These are phyloP conservation scores for Aspergillus bridgeri DNA, from an alignment of 495 filamentous ascomycete species.

Conservation along the genomic window DNA sequence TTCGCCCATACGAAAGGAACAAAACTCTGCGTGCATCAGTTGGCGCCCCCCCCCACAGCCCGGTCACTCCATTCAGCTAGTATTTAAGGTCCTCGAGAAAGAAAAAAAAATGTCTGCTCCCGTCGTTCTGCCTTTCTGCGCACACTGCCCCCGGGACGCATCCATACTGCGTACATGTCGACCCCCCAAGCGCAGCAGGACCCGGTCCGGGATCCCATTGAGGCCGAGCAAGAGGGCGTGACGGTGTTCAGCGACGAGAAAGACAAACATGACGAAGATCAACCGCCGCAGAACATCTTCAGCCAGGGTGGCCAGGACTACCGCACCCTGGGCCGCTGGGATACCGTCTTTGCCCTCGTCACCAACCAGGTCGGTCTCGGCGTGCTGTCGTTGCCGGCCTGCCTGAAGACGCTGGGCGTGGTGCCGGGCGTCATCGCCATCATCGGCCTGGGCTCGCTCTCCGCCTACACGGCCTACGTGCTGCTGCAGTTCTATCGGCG, in stretches of 20 bases:
- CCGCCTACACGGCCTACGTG: constrained; percentile 46
- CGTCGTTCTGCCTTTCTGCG: background rate
- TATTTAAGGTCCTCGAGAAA: background rate
- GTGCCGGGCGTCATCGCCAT: constrained; percentile 3
- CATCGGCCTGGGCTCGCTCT: constrained; percentile 28
- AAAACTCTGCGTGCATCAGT: background rate
- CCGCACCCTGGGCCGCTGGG: background rate
- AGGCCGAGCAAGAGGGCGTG: background rate
- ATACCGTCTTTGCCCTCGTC: background rate
- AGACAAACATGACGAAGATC: background rate
- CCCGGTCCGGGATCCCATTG: background rate
- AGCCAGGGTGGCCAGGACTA: background rate
- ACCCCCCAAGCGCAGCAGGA: background rate
- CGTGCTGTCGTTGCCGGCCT: constrained; percentile 2
- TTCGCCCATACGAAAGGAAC: background rate
- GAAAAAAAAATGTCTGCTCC: background rate
- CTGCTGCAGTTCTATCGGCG: constrained; percentile 31
- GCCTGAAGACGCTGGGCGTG: background rate
- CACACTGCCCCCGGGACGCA: background rate
- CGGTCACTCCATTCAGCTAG: background rate
- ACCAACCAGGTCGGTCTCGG: background rate
- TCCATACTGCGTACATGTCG: background rate
- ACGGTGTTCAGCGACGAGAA: background rate
- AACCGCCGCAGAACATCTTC: background rate
- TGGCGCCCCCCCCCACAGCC: background rate